A percentile compares a stretch with the other conserved stretches of the same genome.
These are phyloP conservation scores for Lichtheimia ramosa DNA, from an alignment of 371 early-diverging fungal genomes.

Conservation along the genomic window DNA sequence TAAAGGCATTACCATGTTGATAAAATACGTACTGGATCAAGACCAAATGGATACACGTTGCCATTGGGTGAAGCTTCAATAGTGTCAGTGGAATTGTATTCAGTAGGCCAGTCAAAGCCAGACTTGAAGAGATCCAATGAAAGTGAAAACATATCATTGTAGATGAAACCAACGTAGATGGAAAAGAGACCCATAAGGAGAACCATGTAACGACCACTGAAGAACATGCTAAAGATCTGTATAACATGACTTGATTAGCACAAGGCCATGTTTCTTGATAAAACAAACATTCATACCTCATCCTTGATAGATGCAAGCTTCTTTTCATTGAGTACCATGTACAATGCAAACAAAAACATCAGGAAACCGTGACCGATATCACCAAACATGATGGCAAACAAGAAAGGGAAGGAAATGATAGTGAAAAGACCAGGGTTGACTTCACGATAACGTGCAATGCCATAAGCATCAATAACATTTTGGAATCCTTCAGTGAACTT, in stretches of 20 bases:
- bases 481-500: conserved; percentile 98
- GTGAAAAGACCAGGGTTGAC: conserved; percentile 99
- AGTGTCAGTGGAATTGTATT: conserved; percentile 42
- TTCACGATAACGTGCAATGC: conserved; percentile 98
- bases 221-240: conserved; percentile 87
- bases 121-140: conserved; percentile 76
- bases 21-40: conserved; percentile 67
- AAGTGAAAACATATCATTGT: conserved; percentile 97
- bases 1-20: background rate
- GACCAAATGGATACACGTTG: conserved; percentile 69
- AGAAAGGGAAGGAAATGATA: conserved; percentile 97
- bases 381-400: conserved; percentile 99
- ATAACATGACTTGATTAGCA: background rate
- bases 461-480: conserved; percentile 97
- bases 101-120: conserved; percentile 71
- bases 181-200: conserved; percentile 97
- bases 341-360: conserved; percentile 76
- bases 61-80: conserved; percentile 47
- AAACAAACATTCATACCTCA: conserved; percentile 52
- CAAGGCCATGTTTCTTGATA: background rate
- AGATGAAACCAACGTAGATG: conserved; percentile 97
- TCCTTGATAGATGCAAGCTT: conserved; percentile 69
- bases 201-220: conserved; percentile 96
- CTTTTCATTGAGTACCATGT: conserved; percentile 84
- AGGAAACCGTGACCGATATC: conserved; percentile 98